Percentiles rank a stretch among this genome's conserved stretches.
Evolutionary conservation across 2,329 filamentous ascomycete species (phyloP).

Genomic region (Arthrobotrys conoides): DNA sequence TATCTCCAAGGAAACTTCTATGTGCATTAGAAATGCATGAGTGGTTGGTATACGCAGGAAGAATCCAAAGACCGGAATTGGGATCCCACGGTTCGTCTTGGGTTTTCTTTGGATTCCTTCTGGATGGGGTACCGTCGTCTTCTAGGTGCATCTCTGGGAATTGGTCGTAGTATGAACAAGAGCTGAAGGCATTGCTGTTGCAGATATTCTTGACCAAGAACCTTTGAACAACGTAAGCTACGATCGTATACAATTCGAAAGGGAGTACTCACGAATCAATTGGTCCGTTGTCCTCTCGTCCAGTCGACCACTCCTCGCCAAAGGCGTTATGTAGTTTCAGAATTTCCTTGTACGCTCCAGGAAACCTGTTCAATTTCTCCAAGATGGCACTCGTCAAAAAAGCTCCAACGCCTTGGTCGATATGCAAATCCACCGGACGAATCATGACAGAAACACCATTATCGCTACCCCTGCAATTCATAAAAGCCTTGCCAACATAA

Average conservation of each 20-base stretch:
- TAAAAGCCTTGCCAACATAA: slow-evolving; percentile 31
- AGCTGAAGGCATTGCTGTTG: slow-evolving; percentile 44
- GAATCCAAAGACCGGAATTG: slow-evolving; percentile 45
- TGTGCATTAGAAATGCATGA: slow-evolving; percentile 44
- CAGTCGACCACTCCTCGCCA: background rate
- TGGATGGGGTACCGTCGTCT: background rate
- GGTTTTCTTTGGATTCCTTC: background rate
- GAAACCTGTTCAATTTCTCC: slow-evolving; percentile 26
- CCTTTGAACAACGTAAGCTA: background rate
- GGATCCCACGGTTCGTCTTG: slow-evolving; percentile 44
- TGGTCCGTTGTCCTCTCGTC: background rate
- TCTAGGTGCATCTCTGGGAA: slow-evolving; percentile 35
- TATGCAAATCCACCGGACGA: slow-evolving; percentile 1
- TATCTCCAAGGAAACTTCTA: slow-evolving; percentile 42
- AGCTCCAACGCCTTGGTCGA: slow-evolving; percentile 1
- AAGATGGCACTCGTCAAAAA: slow-evolving; percentile 6
- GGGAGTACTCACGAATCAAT: slow-evolving; percentile 38
- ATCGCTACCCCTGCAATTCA: slow-evolving; percentile 31
- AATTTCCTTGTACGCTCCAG: slow-evolving; percentile 12
- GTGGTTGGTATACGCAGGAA: slow-evolving; percentile 55
- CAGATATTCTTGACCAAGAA: slow-evolving; percentile 37
- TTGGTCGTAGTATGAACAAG: slow-evolving; percentile 33
- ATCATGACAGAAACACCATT: slow-evolving; percentile 33
- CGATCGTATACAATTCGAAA: background rate
- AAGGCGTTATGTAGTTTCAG: slow-evolving; percentile 12